Evolutionary conservation across 2,329 filamentous ascomycete genomes (phyloP), one percentile per base, ranked within the genome.

Genomic region (Myriosclerotinia curreyana): DNA sequence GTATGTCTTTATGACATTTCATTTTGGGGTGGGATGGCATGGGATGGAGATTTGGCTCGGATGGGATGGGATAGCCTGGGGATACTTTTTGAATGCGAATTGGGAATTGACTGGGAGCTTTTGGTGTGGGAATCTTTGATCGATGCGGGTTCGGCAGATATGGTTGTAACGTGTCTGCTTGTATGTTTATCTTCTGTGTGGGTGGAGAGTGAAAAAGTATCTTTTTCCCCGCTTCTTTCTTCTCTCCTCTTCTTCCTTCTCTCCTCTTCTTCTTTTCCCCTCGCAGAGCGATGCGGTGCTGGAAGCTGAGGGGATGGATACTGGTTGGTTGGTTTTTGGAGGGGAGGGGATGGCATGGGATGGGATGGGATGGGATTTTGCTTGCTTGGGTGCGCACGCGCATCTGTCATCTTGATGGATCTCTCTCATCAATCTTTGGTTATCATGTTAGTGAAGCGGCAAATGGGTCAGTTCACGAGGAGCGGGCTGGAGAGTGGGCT

Each of bases 21-120:
- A 28, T 46, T 36, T 34, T 34, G 54, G 25, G 54, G 25, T 4
- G 40, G 40, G 28, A 22, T 22, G 54, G 40, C n/a, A 46, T 36
- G 22, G 54, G 46, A 58, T 44, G 54, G 40, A 28, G n/a, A 56
- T 20, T 22, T 56, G 53, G 22, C 53, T 56, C 38, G 9, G 25
- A 56, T 44, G 53, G 17, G 53, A 42, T n/a, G 1, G 28, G 28
- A 31, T 31, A 31, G 5, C 3, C 28, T 31, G 2, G 2, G 28
- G 17, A 17, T 31, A 44, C 22, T 38, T 40, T 40, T 56, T 42
- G 38, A 17, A 44, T 44, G 25, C 25, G 40, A 56, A 46, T 36
- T 28, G 36, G n/a, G 54, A 44, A 31, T 31, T 46, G 17, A 25
- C 11, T 44, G 40, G 25, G 34, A 38, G 28, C 2, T 40, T 56